phyloP scores from a whole-genome alignment of 2,329 filamentous ascomycete genomes.

The Verticillium tricorpus region DNA sequence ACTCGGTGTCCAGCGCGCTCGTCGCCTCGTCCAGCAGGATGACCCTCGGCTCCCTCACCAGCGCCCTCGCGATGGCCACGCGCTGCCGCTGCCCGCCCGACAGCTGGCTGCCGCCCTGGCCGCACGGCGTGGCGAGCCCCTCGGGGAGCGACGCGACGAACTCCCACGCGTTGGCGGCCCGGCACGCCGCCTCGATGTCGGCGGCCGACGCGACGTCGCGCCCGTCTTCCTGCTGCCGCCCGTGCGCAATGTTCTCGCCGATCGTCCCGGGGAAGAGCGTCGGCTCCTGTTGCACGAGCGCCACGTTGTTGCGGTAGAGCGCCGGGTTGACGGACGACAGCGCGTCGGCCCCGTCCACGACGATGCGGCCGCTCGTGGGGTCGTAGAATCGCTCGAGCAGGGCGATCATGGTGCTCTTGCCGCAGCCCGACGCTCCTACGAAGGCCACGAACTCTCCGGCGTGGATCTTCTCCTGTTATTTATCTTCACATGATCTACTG shows the following conservation, averaged over 20 bases:
- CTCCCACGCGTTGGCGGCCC: slow-evolving; percentile 39
- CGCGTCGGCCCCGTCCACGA: slow-evolving; percentile 53
- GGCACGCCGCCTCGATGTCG: slow-evolving; percentile 33
- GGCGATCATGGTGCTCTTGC: slow-evolving; percentile 67
- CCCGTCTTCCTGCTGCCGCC: slow-evolving; percentile 17
- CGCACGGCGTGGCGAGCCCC: slow-evolving; percentile 58
- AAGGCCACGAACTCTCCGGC: slow-evolving; percentile 65
- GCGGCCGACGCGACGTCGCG: slow-evolving; percentile 22
- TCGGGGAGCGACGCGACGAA: slow-evolving; percentile 37
- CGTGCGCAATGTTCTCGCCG: slow-evolving; percentile 63
- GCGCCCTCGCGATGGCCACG: slow-evolving; percentile 59
- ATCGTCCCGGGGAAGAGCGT: slow-evolving; percentile 57
- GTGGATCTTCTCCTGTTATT: slow-evolving; percentile 24
- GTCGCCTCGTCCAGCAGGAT: slow-evolving; percentile 68
- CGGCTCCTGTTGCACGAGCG: slow-evolving; percentile 70
- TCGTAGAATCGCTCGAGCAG: slow-evolving; percentile 69
- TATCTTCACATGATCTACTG: background rate
- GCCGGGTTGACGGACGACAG: slow-evolving; percentile 51
- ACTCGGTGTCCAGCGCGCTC: slow-evolving; percentile 56
- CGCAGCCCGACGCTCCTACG: slow-evolving; percentile 65
- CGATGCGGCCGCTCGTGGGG: slow-evolving; percentile 56
- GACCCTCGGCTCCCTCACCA: slow-evolving; percentile 56
- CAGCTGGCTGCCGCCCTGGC: slow-evolving; percentile 63
- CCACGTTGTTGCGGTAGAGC: slow-evolving; percentile 60
- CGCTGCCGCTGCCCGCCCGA: slow-evolving; percentile 66